These are phyloP conservation scores for Senna tora DNA, from an alignment of 306 rosid species.

Conservation along the genomic window DNA sequence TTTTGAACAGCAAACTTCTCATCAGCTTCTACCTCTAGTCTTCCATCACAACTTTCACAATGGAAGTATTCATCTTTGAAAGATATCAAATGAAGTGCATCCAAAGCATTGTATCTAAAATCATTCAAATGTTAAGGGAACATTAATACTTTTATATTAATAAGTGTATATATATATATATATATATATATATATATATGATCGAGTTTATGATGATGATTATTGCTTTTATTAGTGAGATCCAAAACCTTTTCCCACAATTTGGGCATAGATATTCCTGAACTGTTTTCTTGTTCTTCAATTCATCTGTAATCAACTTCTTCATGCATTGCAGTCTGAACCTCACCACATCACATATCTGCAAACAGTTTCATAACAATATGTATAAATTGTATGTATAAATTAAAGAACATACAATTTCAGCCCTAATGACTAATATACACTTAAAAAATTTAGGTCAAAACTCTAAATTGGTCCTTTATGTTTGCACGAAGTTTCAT, in stretches of 20 bases:
- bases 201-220: conserved; percentile 7
- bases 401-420: too few species aligned
- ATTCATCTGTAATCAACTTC: conserved; percentile 94
- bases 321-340: conserved; percentile 94
- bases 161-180: too few species aligned
- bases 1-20: conserved; percentile 62
- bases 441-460: too few species aligned
- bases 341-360: conserved; percentile 91
- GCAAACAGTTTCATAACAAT: conserved; percentile 44
- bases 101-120: conserved; percentile 74
- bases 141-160: background rate
- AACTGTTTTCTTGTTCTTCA: conserved; percentile 93
- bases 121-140: conserved; percentile 14
- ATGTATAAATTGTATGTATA: conserved; percentile 34
- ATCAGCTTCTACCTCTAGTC: conserved; percentile 80
- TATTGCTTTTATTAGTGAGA: conserved; percentile 16
- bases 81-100: conserved; percentile 56
- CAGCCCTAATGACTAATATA: too few species aligned
- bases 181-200: too few species aligned
- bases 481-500: too few species aligned
- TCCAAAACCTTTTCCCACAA: conserved; percentile 82
- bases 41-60: conserved; percentile 88
- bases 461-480: too few species aligned
- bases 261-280: conserved; percentile 88
- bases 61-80: conserved; percentile 85